A percentile compares a stretch with the other conserved stretches of the same genome.
These are phyloP conservation scores for Aspergillus baeticus DNA, from an alignment of 495 filamentous ascomycete species.

Conservation along the genomic window DNA sequence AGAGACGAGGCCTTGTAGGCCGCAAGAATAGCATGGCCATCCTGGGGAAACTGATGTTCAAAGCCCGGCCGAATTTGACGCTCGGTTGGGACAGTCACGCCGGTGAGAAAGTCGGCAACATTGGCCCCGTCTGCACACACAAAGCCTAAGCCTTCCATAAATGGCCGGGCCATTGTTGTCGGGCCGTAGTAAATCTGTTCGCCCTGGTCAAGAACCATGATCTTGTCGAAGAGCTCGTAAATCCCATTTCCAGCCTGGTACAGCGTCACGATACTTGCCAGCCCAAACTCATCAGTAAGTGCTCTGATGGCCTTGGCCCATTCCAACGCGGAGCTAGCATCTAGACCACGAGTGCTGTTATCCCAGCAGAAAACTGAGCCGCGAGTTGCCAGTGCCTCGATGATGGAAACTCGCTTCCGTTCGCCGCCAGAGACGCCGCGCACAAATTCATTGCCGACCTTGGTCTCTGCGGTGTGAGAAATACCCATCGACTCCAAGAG, in stretches of 20 bases:
- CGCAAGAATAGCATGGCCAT: constrained; percentile 35
- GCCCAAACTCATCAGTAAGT: constrained; percentile 46
- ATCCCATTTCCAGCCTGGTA: constrained; percentile 66
- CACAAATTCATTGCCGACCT: constrained; percentile 76
- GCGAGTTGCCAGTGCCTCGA: constrained; percentile 63
- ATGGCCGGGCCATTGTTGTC: constrained; percentile 56
- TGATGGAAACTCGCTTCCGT: constrained; percentile 70
- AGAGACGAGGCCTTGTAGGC: constrained; percentile 45
- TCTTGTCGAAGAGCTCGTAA: constrained; percentile 66
- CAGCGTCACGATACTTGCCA: constrained; percentile 50
- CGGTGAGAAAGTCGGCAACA: constrained; percentile 64
- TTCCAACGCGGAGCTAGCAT: constrained; percentile 58
- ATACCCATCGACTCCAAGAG: constrained; percentile 72
- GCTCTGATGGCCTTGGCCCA: constrained; percentile 49
- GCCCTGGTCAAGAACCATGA: constrained; percentile 64
- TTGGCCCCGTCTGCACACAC: constrained; percentile 15
- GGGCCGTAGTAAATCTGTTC: constrained; percentile 64
- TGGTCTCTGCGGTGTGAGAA: constrained; percentile 74
- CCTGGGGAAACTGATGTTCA: constrained; percentile 46
- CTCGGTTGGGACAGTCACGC: constrained; percentile 68
- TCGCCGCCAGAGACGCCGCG: constrained; percentile 85
- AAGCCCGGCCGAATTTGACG: constrained; percentile 58
- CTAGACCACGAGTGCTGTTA: constrained; percentile 60
- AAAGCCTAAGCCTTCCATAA: constrained; percentile 70
- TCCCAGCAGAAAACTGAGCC: constrained; percentile 64